Conservation (phyloP, 208 protist species). For the Strigomonas culicis region DNA sequence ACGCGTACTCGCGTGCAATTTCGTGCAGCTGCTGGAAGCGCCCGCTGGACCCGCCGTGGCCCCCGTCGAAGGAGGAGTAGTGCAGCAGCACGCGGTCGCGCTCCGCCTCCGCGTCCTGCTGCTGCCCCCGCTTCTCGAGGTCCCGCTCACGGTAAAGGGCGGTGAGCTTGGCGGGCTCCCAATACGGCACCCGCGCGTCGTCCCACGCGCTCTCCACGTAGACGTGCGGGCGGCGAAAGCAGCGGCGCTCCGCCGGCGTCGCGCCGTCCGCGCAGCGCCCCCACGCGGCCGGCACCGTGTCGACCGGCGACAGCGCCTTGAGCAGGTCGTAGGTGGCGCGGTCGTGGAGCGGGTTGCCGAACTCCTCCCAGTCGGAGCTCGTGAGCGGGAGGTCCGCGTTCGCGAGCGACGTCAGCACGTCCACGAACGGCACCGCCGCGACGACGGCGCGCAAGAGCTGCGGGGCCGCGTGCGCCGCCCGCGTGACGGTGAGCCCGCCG, state of each 20-base stretch:
- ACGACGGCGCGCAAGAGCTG: constrained; percentile 50
- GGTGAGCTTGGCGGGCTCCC: constrained; percentile 56
- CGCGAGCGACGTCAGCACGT: constrained; percentile 82
- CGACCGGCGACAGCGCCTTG: constrained; percentile 60
- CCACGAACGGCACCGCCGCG: constrained; percentile 83
- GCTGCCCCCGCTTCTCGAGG: background rate
- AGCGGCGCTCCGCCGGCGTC: background rate
- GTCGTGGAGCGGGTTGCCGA: constrained; percentile 77
- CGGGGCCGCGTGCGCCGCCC: constrained; percentile 58
- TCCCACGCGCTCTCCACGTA: constrained; percentile 57
- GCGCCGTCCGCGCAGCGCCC: background rate
- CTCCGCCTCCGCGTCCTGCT: background rate
- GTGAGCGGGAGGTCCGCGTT: constrained; percentile 72
- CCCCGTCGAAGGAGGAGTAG: constrained; percentile 48
- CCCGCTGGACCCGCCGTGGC: constrained; percentile 57
- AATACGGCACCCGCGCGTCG: constrained; percentile 66
- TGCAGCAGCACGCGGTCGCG: constrained; percentile 26
- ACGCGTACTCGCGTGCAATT: constrained; percentile 63
- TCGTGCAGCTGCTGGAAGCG: constrained; percentile 57
- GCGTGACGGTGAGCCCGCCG: constrained; percentile 80
- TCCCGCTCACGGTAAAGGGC: constrained; percentile 31
- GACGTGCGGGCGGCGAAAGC: constrained; percentile 29
- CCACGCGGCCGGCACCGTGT: constrained; percentile 43
- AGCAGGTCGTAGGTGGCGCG: constrained; percentile 59
- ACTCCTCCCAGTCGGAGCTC: constrained; percentile 84